Evolutionary conservation across 441 rosid genomes (phyloP).

Genomic region (Gossypium schwendimanii): DNA sequence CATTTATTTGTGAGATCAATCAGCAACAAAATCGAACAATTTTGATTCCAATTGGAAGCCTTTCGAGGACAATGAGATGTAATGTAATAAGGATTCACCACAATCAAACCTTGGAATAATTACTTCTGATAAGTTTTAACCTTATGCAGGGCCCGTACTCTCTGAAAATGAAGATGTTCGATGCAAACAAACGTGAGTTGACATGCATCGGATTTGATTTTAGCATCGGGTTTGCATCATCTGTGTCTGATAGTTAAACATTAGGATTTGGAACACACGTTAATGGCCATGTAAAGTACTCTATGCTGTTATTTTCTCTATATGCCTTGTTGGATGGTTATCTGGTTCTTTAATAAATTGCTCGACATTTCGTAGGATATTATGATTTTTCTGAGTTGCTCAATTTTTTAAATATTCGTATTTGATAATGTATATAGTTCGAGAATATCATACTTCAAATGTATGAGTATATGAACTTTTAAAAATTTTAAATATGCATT

Average conservation of each 20-base stretch:
- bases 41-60: not conserved
- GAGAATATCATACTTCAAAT: no score
- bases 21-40: not conserved
- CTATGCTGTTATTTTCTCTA: not conserved
- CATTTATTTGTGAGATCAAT: not conserved
- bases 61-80: not conserved
- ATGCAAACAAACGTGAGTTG: conserved; percentile 35
- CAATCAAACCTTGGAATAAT: not conserved
- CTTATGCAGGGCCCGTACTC: conserved; percentile 71
- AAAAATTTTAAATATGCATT: no score
- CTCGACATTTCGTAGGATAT: not conserved
- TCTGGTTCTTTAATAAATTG: not conserved
- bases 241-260: conserved; percentile 48
- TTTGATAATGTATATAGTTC: no score
- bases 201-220: conserved; percentile 75
- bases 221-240: conserved; percentile 47
- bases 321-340: no score
- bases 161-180: conserved; percentile 76
- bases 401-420: no score
- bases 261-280: not conserved
- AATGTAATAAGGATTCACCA: not conserved
- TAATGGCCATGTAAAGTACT: conserved; percentile 10
- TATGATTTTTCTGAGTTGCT: not conserved
- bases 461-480: no score
- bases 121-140: not conserved